Conservation (phyloP, 2,329 filamentous ascomycete species). For the Zymoseptoria passerinii region DNA sequence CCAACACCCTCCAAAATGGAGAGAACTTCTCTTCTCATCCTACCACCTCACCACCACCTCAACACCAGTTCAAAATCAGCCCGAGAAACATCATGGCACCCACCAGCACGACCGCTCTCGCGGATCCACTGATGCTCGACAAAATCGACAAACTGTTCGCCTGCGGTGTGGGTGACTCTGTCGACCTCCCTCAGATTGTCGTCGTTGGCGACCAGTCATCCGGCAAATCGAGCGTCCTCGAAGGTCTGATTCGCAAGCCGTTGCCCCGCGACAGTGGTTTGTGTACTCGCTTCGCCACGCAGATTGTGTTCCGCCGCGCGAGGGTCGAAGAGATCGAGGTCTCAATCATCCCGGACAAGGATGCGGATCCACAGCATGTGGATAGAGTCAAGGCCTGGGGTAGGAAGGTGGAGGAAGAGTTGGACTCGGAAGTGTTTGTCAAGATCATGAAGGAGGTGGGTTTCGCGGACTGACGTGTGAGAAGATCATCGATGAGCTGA, state of each 20-base stretch:
- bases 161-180: conserved; percentile 34
- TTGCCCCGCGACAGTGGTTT: conserved; percentile 48
- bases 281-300: conserved; percentile 42
- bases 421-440: conserved; percentile 16
- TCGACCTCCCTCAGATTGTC: conserved; percentile 34
- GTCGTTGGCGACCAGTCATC: conserved; percentile 55
- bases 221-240: conserved; percentile 55
- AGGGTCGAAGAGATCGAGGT: conserved; percentile 3
- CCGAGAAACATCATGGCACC: background rate
- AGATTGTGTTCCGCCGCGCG: conserved; percentile 22
- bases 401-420: conserved; percentile 2
- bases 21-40: background rate
- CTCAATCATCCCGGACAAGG: conserved; percentile 17
- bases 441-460: conserved; percentile 19
- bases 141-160: conserved; percentile 46
- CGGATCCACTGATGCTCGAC: conserved; percentile 38
- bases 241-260: conserved; percentile 49
- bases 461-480: background rate
- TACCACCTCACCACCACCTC: background rate
- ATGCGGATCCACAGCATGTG: conserved; percentile 11
- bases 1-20: background rate
- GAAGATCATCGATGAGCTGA: background rate
- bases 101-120: conserved; percentile 1
- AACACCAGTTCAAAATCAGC: background rate
- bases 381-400: conserved; percentile 5